Percentiles rank a stretch among this genome's conserved stretches.
Conservation (phyloP, 441 rosid genomes). For the Daphne laureola region DNA sequence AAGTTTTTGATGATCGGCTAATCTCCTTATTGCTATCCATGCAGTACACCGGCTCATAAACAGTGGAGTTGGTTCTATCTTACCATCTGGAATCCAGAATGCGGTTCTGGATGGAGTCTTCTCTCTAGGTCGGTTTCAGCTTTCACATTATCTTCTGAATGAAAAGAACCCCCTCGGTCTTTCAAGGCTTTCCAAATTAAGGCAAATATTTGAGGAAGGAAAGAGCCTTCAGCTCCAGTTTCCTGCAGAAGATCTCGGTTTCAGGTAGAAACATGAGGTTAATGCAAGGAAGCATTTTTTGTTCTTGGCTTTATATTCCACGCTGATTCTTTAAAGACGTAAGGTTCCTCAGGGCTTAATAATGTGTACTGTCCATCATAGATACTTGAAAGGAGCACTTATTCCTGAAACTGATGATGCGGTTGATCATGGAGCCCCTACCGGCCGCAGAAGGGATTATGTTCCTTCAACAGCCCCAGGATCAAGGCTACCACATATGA, state of each 20-base stretch:
- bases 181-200: constrained; percentile 67
- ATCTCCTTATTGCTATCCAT: constrained; percentile 19
- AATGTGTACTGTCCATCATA: constrained; percentile 18
- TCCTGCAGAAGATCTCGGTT: constrained; percentile 99
- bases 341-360: constrained; percentile 1
- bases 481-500: constrained; percentile 80
- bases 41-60: constrained; percentile 61
- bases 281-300: not conserved
- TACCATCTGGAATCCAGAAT: constrained; percentile 72
- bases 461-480: constrained; percentile 83
- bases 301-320: not conserved
- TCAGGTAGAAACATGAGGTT: constrained; percentile 46
- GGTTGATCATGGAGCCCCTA: constrained; percentile 33
- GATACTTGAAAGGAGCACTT: constrained; percentile 82
- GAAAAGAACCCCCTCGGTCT: constrained; percentile 72
- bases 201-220: constrained; percentile 74
- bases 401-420: constrained; percentile 34
- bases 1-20: not conserved
- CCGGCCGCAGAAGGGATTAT: constrained; percentile 77
- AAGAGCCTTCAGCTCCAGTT: constrained; percentile 94
- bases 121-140: constrained; percentile 79
- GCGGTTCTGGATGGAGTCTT: constrained; percentile 70
- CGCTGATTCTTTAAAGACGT: not conserved
- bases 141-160: constrained; percentile 63
- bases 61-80: constrained; percentile 46